Evolutionary conservation across 2,329 filamentous ascomycete genomes (phyloP).

Genomic region (Eutypa lata): DNA sequence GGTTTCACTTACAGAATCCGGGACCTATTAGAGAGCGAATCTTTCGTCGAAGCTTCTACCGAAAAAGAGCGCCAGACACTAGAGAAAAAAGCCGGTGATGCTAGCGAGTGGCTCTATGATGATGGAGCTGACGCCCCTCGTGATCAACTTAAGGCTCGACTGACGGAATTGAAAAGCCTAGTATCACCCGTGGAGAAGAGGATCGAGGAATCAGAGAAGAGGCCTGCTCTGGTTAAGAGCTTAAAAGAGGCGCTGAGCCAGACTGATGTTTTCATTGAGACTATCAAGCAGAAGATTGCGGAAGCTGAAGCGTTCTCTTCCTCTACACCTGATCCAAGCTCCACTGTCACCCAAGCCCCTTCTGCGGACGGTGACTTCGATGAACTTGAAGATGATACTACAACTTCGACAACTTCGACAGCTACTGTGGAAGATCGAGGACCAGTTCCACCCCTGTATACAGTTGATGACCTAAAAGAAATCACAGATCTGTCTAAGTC

Average conservation of each 20-base stretch:
- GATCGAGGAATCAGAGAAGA: slow-evolving; percentile 66
- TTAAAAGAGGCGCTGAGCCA: slow-evolving; percentile 70
- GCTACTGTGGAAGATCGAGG: slow-evolving; percentile 48
- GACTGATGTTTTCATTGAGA: slow-evolving; percentile 66
- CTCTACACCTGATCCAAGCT: slow-evolving; percentile 35
- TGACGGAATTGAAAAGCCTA: slow-evolving; percentile 74
- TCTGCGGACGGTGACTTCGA: slow-evolving; percentile 50
- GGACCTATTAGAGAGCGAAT: slow-evolving; percentile 74
- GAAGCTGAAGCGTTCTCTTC: slow-evolving; percentile 64
- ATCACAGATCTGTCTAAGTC: slow-evolving; percentile 62
- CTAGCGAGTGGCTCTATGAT: slow-evolving; percentile 88
- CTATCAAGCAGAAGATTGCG: slow-evolving; percentile 66
- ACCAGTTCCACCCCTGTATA: slow-evolving; percentile 66
- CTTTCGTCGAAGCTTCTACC: slow-evolving; percentile 71
- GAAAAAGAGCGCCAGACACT: slow-evolving; percentile 64
- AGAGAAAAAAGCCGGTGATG: slow-evolving; percentile 62
- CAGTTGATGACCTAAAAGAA: slow-evolving; percentile 64
- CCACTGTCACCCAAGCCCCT: slow-evolving; percentile 45
- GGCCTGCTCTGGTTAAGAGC: slow-evolving; percentile 65
- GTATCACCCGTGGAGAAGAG: slow-evolving; percentile 75
- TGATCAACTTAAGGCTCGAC: slow-evolving; percentile 70
- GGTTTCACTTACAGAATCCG: slow-evolving; percentile 85
- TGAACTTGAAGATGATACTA: slow-evolving; percentile 69
- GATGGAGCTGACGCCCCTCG: slow-evolving; percentile 75
- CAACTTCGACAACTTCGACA: slow-evolving; percentile 34